phyloP scores from a whole-genome alignment of 305 asterid genomes.

The Galium porrigens region DNA sequence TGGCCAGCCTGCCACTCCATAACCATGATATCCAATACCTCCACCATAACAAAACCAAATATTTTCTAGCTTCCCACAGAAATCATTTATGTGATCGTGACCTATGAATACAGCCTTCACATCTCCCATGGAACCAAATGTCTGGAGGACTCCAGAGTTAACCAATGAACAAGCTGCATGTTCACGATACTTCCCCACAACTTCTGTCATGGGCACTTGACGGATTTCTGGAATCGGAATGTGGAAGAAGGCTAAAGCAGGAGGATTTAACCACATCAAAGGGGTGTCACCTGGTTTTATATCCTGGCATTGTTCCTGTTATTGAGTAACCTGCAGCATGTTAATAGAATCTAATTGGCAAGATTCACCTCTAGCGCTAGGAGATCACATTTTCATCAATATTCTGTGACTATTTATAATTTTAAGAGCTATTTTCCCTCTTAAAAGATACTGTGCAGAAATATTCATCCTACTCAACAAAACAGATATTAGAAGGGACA shows the following conservation, averaged over 20 bases:
- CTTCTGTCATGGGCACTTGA: slow-evolving; percentile 43
- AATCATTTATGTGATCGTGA: slow-evolving; percentile 82
- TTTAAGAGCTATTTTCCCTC: not conserved
- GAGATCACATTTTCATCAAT: not conserved
- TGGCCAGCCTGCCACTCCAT: slow-evolving; percentile 56
- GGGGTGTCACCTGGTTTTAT: slow-evolving; percentile 11
- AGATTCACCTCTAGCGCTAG: not conserved
- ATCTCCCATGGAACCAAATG: slow-evolving; percentile 48
- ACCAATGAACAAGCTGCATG: slow-evolving; percentile 54
- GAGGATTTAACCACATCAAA: slow-evolving; percentile 16
- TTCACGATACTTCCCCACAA: slow-evolving; percentile 49
- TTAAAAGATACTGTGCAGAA: not conserved
- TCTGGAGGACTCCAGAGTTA: slow-evolving; percentile 55
- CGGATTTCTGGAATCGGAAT: slow-evolving; percentile 83
- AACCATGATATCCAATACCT: slow-evolving; percentile 83
- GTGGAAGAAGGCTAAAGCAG: slow-evolving; percentile 79
- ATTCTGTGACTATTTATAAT: not conserved
- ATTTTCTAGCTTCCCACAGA: slow-evolving; percentile 58
- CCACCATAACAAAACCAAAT: slow-evolving; percentile 90
- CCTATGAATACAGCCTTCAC: slow-evolving; percentile 87
- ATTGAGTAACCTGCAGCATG: slow-evolving; percentile 35
- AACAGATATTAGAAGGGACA: not conserved
- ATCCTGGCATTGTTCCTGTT: slow-evolving; percentile 39
- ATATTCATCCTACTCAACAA: not conserved
- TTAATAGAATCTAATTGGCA: slow-evolving; percentile 29